Percentiles rank a stretch among this genome's conserved stretches.
Conservation (phyloP, 129 eudicot species). For the Cynara cardunculus region DNA sequence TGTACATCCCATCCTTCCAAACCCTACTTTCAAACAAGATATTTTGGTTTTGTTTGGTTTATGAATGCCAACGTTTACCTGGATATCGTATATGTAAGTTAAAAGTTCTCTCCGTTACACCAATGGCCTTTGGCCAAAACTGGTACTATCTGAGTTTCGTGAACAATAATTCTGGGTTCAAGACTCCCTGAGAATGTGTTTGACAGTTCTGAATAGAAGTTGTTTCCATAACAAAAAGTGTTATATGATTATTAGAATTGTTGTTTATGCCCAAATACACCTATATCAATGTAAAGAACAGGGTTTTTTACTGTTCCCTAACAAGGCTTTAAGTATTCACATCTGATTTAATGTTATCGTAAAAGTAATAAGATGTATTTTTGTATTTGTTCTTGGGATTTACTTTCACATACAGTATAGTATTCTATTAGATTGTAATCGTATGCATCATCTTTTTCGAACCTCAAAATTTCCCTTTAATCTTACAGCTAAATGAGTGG, state of each 20-base stretch:
- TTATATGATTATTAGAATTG: not conserved
- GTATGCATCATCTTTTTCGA: not conserved
- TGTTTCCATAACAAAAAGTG: not conserved
- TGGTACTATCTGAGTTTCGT: not conserved
- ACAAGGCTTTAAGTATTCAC: not conserved
- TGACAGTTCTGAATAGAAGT: not conserved
- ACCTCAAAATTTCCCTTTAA: not conserved
- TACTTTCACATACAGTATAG: not conserved
- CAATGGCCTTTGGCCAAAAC: not conserved
- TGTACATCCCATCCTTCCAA: not conserved
- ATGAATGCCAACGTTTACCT: not conserved
- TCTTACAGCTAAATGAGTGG: not conserved
- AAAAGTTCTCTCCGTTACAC: no score
- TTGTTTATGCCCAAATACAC: not conserved
- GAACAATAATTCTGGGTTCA: not conserved
- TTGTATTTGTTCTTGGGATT: not conserved
- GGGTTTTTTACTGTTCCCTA: not conserved
- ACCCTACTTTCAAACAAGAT: not conserved
- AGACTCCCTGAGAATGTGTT: not conserved
- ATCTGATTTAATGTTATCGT: not conserved
- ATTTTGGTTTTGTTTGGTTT: not conserved
- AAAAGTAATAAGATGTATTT: not conserved
- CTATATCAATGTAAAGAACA: not conserved
- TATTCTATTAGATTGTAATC: not conserved
- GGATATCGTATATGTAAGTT: not conserved